Percentiles rank a stretch among this genome's conserved stretches.
phyloP scores from a whole-genome alignment of 108 stramenopile genomes.

The Nannochloropsis gaditana region DNA sequence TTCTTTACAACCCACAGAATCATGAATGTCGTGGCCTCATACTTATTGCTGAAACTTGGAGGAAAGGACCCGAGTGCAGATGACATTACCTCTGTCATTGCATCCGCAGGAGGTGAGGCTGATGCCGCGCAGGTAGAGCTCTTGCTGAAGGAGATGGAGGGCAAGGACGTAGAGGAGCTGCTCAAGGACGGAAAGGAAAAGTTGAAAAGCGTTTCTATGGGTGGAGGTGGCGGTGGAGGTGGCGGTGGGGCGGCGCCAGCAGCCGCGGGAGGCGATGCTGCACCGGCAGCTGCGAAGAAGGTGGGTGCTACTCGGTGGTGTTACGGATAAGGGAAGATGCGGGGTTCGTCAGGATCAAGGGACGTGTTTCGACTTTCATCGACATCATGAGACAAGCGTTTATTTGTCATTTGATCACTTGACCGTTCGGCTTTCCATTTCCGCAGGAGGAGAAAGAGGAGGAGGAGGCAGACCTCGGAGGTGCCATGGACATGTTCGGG shows the following conservation, averaged over 20 bases:
- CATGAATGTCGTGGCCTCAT: not conserved
- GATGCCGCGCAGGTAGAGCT: not conserved
- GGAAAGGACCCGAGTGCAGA: not conserved
- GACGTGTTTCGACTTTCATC: too few relatives aligned
- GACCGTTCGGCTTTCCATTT: not conserved
- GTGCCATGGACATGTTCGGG: conserved; percentile 17
- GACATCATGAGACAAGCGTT: too few relatives aligned
- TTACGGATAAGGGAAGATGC: not conserved
- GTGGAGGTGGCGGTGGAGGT: not conserved
- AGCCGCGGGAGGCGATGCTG: not conserved
- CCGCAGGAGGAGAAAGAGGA: not conserved
- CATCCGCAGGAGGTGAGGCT: not conserved
- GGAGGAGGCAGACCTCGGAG: not conserved
- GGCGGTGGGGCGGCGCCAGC: not conserved
- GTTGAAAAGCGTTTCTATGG: conserved; percentile 9
- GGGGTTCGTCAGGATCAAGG: too few relatives aligned
- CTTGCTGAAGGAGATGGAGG: conserved; percentile 10
- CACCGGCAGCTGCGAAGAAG: not conserved
- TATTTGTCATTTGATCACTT: too few relatives aligned
- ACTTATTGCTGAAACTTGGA: not conserved
- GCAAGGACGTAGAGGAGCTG: conserved; percentile 5
- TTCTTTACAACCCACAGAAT: not conserved
- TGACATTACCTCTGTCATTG: not conserved
- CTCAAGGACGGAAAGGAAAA: not conserved
- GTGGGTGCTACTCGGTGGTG: not conserved